phyloP scores from a whole-genome alignment of 768 basidiomycete genomes.

The Rhodotorula diobovata region DNA sequence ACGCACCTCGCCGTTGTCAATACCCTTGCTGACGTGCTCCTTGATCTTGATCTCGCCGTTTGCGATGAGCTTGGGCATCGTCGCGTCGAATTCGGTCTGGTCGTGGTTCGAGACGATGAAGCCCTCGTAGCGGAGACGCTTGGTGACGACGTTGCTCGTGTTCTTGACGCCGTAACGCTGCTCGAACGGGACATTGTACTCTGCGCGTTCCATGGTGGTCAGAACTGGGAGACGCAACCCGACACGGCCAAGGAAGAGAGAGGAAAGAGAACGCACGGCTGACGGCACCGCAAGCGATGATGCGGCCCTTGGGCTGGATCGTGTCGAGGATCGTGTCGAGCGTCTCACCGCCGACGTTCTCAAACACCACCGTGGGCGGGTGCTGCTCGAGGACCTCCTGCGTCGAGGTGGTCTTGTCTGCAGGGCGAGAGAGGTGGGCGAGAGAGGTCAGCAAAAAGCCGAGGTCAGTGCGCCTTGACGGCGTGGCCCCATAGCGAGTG shows the following conservation, averaged over 20 bases:
- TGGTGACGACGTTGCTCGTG: conserved; percentile 25
- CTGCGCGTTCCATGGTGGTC: not conserved
- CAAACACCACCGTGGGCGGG: conserved; percentile 55
- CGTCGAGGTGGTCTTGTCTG: conserved; percentile 55
- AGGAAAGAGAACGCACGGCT: conserved; percentile 20
- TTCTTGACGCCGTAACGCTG: conserved; percentile 39
- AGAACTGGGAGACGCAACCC: too few species aligned
- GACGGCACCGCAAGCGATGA: conserved; percentile 35
- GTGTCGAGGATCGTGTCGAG: conserved; percentile 42
- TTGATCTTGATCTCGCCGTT: conserved; percentile 42
- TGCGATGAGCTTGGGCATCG: conserved; percentile 40
- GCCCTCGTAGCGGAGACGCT: conserved; percentile 22
- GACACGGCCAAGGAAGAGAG: too few species aligned
- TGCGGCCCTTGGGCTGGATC: conserved; percentile 40
- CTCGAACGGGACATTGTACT: conserved; percentile 35
- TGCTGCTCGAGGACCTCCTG: conserved; percentile 58
- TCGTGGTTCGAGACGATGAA: conserved; percentile 30
- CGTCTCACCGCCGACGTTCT: conserved; percentile 45
- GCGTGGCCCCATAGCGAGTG: not conserved
- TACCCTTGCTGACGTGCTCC: conserved; percentile 43
- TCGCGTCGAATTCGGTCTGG: conserved; percentile 26
- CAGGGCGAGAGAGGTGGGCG: not conserved
- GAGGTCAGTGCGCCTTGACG: not conserved
- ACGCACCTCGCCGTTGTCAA: conserved; percentile 41
- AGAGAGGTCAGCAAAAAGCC: too few species aligned